These are phyloP conservation scores for Syzygium malaccense DNA, from an alignment of 441 rosid genomes.

Conservation along the genomic window DNA sequence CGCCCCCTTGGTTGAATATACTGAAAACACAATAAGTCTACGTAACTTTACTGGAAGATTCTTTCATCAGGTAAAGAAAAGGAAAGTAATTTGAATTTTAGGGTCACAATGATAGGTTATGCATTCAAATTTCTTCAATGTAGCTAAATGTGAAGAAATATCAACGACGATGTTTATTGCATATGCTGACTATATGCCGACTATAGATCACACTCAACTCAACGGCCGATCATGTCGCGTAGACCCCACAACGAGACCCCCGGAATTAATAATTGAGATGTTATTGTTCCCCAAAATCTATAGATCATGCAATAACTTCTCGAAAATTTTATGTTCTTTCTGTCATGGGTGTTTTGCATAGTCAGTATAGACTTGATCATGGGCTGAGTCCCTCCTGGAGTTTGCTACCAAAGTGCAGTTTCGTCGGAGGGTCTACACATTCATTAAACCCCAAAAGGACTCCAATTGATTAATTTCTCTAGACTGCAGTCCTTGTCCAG, in stretches of 20 bases:
- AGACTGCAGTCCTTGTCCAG: neutral
- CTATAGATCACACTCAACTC: neutral
- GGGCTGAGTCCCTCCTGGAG: neutral
- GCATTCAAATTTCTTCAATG: no score
- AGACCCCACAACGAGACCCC: rapidly evolving
- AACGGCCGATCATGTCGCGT: neutral
- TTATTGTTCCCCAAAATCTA: rapidly evolving
- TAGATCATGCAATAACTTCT: neutral
- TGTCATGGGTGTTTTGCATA: neutral
- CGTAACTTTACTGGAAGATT: neutral
- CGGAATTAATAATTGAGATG: neutral
- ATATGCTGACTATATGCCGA: neutral
- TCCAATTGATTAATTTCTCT: neutral
- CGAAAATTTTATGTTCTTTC: neutral
- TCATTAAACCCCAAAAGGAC: neutral
- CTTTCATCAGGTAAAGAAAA: neutral
- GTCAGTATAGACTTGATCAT: neutral
- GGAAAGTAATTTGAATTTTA: neutral
- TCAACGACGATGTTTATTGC: no score
- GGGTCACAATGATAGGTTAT: neutral
- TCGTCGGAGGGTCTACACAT: neutral
- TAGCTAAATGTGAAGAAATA: no score
- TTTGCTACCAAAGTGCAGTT: neutral
- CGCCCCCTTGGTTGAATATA: neutral
- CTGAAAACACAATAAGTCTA: neutral